Percentiles rank a stretch among this genome's conserved stretches.
Evolutionary conservation across 331 rosid genomes (phyloP).

Genomic region (Ulmus americana): DNA sequence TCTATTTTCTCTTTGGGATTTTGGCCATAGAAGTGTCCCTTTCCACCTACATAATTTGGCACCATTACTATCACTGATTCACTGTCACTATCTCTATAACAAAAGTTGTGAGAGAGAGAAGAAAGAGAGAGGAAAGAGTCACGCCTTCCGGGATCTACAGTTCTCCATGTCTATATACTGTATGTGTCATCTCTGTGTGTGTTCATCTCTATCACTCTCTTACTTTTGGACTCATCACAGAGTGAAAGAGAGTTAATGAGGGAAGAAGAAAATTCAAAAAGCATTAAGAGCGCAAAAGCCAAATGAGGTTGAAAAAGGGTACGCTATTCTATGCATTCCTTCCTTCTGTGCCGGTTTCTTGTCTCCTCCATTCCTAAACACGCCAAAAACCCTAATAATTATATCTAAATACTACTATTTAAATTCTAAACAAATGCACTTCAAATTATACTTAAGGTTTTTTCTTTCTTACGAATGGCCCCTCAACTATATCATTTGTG

Average conservation of each 20-base stretch:
- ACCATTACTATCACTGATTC: slow-evolving; percentile 31
- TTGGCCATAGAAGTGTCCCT: slow-evolving; percentile 16
- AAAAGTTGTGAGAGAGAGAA: slow-evolving; percentile 31
- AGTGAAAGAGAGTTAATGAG: slow-evolving; percentile 28
- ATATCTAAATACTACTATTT: not conserved
- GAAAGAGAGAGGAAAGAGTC: slow-evolving; percentile 40
- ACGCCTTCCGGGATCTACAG: slow-evolving; percentile 44
- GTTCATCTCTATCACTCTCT: slow-evolving; percentile 24
- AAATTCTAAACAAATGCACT: no score
- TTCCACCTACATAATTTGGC: slow-evolving; percentile 12
- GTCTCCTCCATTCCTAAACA: slow-evolving; percentile 49
- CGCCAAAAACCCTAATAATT: slow-evolving; percentile 32
- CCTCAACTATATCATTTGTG: no score
- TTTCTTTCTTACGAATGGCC: no score
- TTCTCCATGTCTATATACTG: slow-evolving; percentile 51
- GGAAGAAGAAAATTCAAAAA: slow-evolving; percentile 20
- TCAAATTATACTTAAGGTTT: no score
- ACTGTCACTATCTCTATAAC: slow-evolving; percentile 32
- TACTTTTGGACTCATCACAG: slow-evolving; percentile 26
- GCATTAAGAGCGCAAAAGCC: slow-evolving; percentile 12
- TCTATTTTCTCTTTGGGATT: slow-evolving; percentile 1
- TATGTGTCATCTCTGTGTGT: slow-evolving; percentile 7
- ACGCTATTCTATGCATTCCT: slow-evolving; percentile 52
- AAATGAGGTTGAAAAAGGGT: slow-evolving; percentile 16
- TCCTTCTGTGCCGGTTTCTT: slow-evolving; percentile 69